A percentile compares a stretch with the other conserved stretches of the same genome.
These are phyloP conservation scores for Fistulifera pelliculosa DNA, from an alignment of 108 stramenopile species.

Conservation along the genomic window DNA sequence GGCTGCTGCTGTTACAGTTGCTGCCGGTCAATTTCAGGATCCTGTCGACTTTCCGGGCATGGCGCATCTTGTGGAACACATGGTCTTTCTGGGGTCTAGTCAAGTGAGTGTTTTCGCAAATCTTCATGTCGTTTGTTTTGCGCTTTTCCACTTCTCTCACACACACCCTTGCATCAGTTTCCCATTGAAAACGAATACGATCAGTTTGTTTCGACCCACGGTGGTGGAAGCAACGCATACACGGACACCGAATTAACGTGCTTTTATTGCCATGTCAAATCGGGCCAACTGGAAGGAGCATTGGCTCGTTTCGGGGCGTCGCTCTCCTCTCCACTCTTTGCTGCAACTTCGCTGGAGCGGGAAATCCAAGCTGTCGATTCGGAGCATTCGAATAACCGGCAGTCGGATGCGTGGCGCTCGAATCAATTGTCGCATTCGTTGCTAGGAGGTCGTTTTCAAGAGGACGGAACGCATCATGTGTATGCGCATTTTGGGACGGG, in stretches of 20 bases:
- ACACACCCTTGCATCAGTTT: neutral
- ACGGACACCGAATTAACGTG: slow-evolving; percentile 75
- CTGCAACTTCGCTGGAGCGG: slow-evolving; percentile 45
- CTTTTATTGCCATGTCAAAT: slow-evolving; percentile 75
- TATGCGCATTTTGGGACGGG: slow-evolving; percentile 74
- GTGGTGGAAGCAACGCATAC: slow-evolving; percentile 79
- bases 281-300: slow-evolving; percentile 48
- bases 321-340: slow-evolving; percentile 75
- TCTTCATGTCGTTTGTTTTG: slow-evolving; percentile 12
- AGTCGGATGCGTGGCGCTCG: slow-evolving; percentile 61
- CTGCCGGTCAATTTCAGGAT: slow-evolving; percentile 19
- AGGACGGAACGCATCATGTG: slow-evolving; percentile 34
- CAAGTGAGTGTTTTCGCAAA: too few species aligned
- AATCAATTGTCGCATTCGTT: slow-evolving; percentile 34
- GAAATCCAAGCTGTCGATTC: slow-evolving; percentile 82
- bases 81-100: slow-evolving; percentile 60
- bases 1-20: slow-evolving; percentile 12
- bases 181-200: slow-evolving; percentile 65
- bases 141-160: too few species aligned
- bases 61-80: slow-evolving; percentile 80
- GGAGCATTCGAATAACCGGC: slow-evolving; percentile 84
- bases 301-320: slow-evolving; percentile 82
- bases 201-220: slow-evolving; percentile 48
- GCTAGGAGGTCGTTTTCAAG: slow-evolving; percentile 2
- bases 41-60: slow-evolving; percentile 31